These are phyloP conservation scores for Bondarzewia mesenterica DNA, from an alignment of 1,284 basidiomycete genomes.

Conservation along the genomic window DNA sequence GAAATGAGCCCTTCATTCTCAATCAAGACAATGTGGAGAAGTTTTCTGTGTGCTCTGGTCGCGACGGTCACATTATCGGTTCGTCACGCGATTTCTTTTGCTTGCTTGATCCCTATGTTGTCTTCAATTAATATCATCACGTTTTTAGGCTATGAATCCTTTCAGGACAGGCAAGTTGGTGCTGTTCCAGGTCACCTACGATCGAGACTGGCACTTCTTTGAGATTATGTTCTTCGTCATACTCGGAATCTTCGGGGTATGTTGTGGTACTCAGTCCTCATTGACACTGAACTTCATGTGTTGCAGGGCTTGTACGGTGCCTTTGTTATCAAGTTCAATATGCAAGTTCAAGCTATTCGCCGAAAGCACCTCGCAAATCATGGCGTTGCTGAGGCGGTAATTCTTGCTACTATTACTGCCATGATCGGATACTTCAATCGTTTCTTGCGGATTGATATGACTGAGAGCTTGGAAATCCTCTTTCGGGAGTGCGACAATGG, in stretches of 20 bases:
- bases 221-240: conserved; percentile 96
- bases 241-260: conserved; percentile 90
- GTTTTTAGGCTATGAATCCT: conserved; percentile 85
- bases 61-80: conserved; percentile 95
- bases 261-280: not conserved
- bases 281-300: not conserved
- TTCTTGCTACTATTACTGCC: conserved; percentile 83
- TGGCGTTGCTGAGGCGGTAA: conserved; percentile 85
- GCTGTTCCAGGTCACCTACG: conserved; percentile 96
- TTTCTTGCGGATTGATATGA: conserved; percentile 97
- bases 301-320: conserved; percentile 91
- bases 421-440: conserved; percentile 92
- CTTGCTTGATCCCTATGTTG: not conserved
- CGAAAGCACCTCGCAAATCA: conserved; percentile 81
- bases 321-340: conserved; percentile 94
- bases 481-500: conserved; percentile 96
- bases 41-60: conserved; percentile 94
- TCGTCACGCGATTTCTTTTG: conserved; percentile 25
- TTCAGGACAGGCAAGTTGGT: conserved; percentile 98
- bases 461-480: conserved; percentile 91
- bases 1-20: conserved; percentile 98
- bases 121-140: not conserved
- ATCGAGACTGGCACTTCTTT: conserved; percentile 98
- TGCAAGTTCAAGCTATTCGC: conserved; percentile 92
- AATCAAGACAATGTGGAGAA: conserved; percentile 97